Conservation (phyloP, 2,329 filamentous ascomycete species). For the Allantophomopsis lycopodina region DNA sequence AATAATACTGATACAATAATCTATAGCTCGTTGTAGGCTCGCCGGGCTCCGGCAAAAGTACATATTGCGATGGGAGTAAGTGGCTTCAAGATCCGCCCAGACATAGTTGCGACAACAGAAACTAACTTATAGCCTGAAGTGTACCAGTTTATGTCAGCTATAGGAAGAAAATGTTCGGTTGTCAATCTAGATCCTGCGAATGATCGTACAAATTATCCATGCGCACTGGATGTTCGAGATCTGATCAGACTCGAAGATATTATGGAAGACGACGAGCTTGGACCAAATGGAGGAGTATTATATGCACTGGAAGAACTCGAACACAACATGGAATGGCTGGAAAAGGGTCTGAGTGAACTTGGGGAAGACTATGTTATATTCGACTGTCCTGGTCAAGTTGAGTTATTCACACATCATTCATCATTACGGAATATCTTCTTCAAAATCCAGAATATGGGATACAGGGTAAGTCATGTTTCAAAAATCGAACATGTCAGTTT, state of each 20-base stretch:
- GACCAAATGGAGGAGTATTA: conserved; percentile 82
- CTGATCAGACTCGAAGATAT: conserved; percentile 87
- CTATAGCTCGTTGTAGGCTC: conserved; percentile 78
- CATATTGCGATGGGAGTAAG: conserved; percentile 89
- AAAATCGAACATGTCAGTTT: neutral
- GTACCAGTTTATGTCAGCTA: conserved; percentile 95
- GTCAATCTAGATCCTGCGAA: conserved; percentile 97
- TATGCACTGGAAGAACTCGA: conserved; percentile 95
- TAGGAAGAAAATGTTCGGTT: conserved; percentile 86
- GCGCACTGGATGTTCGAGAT: conserved; percentile 79
- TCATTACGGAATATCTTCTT: conserved; percentile 88
- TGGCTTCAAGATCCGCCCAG: conserved; percentile 2
- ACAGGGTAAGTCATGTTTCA: conserved; percentile 52
- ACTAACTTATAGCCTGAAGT: conserved; percentile 29
- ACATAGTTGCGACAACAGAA: no score
- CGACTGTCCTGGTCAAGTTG: conserved; percentile 93
- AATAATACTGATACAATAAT: neutral
- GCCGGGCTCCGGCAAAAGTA: conserved; percentile 90
- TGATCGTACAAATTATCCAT: conserved; percentile 79
- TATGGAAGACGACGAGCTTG: conserved; percentile 81
- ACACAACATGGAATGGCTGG: conserved; percentile 85
- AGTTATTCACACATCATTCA: conserved; percentile 90
- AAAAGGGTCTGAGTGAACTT: conserved; percentile 64
- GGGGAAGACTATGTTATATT: conserved; percentile 89
- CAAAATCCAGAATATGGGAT: conserved; percentile 78